These are phyloP conservation scores for Shiraia sp. DNA, from an alignment of 2,329 filamentous ascomycete species.

Conservation along the genomic window DNA sequence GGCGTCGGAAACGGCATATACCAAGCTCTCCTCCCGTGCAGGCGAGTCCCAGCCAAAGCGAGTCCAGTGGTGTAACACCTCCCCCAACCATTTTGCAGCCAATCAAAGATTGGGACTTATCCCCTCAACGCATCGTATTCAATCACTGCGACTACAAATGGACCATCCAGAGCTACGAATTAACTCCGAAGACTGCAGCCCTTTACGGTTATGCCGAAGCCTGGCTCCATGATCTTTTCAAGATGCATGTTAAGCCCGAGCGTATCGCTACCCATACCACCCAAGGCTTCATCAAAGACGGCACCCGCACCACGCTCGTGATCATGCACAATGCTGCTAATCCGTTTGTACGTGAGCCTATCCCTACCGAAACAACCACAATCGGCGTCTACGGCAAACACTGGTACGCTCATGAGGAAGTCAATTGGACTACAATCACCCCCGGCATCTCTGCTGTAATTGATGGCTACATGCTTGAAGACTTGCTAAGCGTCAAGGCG, in stretches of 20 bases:
- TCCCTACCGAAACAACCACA: constrained; percentile 14
- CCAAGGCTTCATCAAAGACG: constrained; percentile 28
- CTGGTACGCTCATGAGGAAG: constrained; percentile 18
- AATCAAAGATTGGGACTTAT: constrained; percentile 3
- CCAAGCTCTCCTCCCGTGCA: not conserved
- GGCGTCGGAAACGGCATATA: too few species aligned
- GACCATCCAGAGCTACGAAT: constrained; percentile 23
- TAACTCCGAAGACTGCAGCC: constrained; percentile 12
- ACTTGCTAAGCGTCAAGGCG: constrained; percentile 7
- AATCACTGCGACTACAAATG: constrained; percentile 28
- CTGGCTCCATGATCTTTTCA: constrained; percentile 12
- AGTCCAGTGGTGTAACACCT: not conserved
- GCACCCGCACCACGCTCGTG: constrained; percentile 21
- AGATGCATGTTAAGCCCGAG: not conserved
- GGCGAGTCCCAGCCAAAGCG: not conserved
- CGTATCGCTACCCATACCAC: constrained; percentile 17
- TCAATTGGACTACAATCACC: constrained; percentile 31
- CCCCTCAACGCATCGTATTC: constrained; percentile 17
- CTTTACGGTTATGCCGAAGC: constrained; percentile 8
- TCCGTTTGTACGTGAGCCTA: constrained; percentile 13
- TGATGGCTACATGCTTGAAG: not conserved
- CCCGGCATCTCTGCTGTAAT: constrained; percentile 9
- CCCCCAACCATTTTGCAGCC: not conserved
- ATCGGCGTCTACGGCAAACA: constrained; percentile 30
- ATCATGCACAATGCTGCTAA: constrained; percentile 32